A percentile compares a stretch with the other conserved stretches of the same genome.
phyloP scores from a whole-genome alignment of 179 eudicot genomes.

The Silene vulgaris region DNA sequence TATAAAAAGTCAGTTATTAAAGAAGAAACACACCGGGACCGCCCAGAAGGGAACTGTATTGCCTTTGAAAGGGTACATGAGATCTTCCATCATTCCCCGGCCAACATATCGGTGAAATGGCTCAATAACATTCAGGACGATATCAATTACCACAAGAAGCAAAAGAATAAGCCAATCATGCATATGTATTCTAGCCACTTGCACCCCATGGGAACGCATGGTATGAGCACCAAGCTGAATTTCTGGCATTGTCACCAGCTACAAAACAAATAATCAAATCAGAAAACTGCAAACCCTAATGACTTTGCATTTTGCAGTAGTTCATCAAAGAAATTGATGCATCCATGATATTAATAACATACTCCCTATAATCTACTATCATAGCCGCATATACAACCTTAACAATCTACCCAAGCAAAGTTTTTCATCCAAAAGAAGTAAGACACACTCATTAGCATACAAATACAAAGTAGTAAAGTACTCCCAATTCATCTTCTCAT shows the following conservation, averaged over 20 bases:
- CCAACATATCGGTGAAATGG: conserved; percentile 96
- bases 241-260: conserved; percentile 55
- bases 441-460: too few relatives aligned
- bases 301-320: conserved; percentile 1
- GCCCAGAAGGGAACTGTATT: conserved; percentile 83
- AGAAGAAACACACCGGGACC: conserved; percentile 27
- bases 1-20: background rate
- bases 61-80: conserved; percentile 67
- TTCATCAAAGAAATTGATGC: background rate
- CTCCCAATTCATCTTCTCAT: too few relatives aligned
- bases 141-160: conserved; percentile 64
- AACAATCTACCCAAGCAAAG: background rate
- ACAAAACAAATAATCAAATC: conserved; percentile 19
- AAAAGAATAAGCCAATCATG: conserved; percentile 86
- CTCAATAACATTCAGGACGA: conserved; percentile 65
- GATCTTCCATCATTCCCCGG: conserved; percentile 77
- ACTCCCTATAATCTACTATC: background rate
- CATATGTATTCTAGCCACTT: conserved; percentile 74
- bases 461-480: background rate
- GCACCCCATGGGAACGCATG: conserved; percentile 71
- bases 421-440: too few relatives aligned
- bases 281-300: conserved; percentile 13
- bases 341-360: conserved; percentile 1
- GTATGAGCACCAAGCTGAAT: conserved; percentile 73
- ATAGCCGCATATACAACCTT: background rate